Evolutionary conservation across 805 yeast genomes (phyloP), one percentile per base, ranked within the genome.

Genomic region (Cyberlindnera xylosilytica): DNA sequence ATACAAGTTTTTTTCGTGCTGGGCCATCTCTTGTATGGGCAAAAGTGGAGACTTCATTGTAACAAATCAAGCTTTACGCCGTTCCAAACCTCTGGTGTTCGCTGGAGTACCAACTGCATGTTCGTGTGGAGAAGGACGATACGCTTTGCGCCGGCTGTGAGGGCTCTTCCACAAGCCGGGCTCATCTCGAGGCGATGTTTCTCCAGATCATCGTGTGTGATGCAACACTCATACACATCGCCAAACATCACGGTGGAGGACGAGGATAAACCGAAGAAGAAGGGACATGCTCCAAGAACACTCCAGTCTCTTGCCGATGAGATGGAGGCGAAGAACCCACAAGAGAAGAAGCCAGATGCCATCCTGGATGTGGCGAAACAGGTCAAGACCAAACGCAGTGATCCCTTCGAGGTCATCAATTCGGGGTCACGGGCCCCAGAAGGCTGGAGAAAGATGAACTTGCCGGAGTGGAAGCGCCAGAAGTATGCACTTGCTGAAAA

Each of bases 391-490:
- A 45, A 34, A 19, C 36, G 34, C 15, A 4, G 24, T 7, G 41
- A 36, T 28, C 37, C 42, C 13, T 30, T 44, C 23, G 42, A 26
- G 13, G 45, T 41, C 3, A 41, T 44, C 18, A 44, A 44, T 17
- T 30, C 42, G 2, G 48, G 48, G 6, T 28, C 22, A 10, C 15
- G 34, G 6, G 24, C 34, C 4, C 83, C 83, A 2, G 50, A 51
- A 30, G 61, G 62, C 43, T 78, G 79, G 84, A 62, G 76, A 40
- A 56, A 54, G 34, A 58, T 56, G 41, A 53, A 48, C 44, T 64
- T 67, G n/a, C 83, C 86, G 1, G 78, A 72, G 27, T 90, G 96
- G 93, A 66, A 76, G 51, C 74, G 81, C 51, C 80, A 88, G 51
- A 81, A 81, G 52, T 73, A 72, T 51, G 78, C 93, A 0, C 48